Percentiles rank a stretch among this genome's conserved stretches.
phyloP scores from a whole-genome alignment of 257 asterid genomes.

The Solanum habrochaites region DNA sequence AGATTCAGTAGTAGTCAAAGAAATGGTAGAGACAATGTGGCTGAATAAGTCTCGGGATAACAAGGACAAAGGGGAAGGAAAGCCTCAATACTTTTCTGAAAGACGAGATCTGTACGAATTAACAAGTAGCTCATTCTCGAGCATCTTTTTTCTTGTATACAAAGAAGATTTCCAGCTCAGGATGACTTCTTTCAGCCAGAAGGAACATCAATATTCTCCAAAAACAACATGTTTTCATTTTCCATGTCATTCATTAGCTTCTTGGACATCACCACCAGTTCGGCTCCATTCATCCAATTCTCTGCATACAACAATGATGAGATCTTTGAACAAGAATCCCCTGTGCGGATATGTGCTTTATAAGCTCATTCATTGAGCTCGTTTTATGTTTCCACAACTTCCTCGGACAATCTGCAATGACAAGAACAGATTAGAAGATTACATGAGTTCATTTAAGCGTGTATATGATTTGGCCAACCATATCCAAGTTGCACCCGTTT shows the following conservation, averaged over 20 bases:
- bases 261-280: conserved; percentile 30
- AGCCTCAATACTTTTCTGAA: conserved; percentile 68
- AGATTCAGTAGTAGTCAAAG: conserved; percentile 76
- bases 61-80: conserved; percentile 91
- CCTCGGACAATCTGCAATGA: conserved; percentile 73
- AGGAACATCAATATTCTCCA: conserved; percentile 84
- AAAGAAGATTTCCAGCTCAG: conserved; percentile 64
- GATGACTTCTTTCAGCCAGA: conserved; percentile 65
- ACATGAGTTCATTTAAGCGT: background rate
- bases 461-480: background rate
- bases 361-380: conserved; percentile 68
- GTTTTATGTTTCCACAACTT: conserved; percentile 82
- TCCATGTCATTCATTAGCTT: conserved; percentile 38
- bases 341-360: conserved; percentile 81
- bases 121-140: conserved; percentile 74
- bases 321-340: conserved; percentile 82
- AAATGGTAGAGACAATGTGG: conserved; percentile 77
- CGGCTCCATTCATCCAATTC: conserved; percentile 66
- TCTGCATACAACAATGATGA: conserved; percentile 72
- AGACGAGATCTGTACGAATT: conserved; percentile 80
- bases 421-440: background rate
- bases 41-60: conserved; percentile 92
- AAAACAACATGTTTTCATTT: conserved; percentile 40
- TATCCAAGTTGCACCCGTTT: background rate
- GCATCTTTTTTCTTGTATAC: conserved; percentile 53